Evolutionary conservation across 106 monocot genomes (phyloP), one percentile per base, ranked within the genome.

Genomic region (Dactylorhiza incarnata): DNA sequence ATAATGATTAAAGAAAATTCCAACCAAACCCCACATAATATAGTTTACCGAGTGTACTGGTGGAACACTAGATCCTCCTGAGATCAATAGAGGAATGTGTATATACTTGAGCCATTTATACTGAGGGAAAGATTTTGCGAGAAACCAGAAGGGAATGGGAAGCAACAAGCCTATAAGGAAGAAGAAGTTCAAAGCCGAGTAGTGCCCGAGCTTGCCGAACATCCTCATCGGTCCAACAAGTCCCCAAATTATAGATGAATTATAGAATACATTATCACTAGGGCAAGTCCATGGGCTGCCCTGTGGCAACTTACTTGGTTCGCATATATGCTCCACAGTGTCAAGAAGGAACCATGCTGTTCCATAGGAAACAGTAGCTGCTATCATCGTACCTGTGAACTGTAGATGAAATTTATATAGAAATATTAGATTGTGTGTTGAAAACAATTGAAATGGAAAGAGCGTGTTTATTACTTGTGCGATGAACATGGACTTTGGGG

Each of bases 251-350:
- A 96, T 85, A 13, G 95, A 93, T 0, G 90, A 87, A 53, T 87
- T 87, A 74, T 87, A 96, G 71, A 80, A 80, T 22, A 88, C 88
- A 11, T 72, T 66, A 66, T 91, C 48, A 65, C 84, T 45, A 0
- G 95, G 95, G 76, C 95, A 96, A 7, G 95, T 96, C 95, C 95
- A 96, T 2, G 93, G 95, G 59, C 93, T 96, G 2, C 81, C 87
- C 5, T 52, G 71, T 3, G 90, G 90, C 9, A 91, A 79, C 12
- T 71, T 74, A 25, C 84, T 83, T 5, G 77, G 47, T 49, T 93
- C 83, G 70, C 95, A 96, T 50, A 96, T 96, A 76, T 88, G 37
- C 25, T 85, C 52, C 16, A 93, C 71, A 19, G 68, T 84, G 2
- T 77, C 78, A 0, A 96, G 81, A 59, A 96, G 87, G 82, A 87